Percentiles rank a stretch among this genome's conserved stretches.
Evolutionary conservation across 768 basidiomycete genomes (phyloP).

Genomic region (Mycena sanguinolenta): DNA sequence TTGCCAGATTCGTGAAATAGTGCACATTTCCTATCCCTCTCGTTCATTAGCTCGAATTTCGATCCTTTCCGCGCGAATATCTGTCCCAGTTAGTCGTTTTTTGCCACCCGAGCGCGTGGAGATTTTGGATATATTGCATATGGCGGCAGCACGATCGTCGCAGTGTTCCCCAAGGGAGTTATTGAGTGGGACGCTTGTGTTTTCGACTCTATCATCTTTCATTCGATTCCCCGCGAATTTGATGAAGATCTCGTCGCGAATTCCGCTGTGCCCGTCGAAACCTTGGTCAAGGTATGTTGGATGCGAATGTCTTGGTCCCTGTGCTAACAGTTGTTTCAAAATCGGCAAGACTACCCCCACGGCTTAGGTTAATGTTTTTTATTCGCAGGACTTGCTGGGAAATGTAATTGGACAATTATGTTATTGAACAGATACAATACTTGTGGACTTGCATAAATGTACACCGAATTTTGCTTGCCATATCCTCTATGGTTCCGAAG

Average conservation of each 20-base stretch:
- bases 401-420: too few relatives aligned
- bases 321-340: slow-evolving; percentile 48
- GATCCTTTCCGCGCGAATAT: too few relatives aligned
- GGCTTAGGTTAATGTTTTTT: slow-evolving; percentile 9
- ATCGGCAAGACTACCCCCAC: slow-evolving; percentile 45
- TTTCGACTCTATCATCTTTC: not conserved
- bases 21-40: slow-evolving; percentile 96
- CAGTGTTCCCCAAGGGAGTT: too few relatives aligned
- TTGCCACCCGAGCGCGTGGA: slow-evolving; percentile 23
- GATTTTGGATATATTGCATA: slow-evolving; percentile 68
- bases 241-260: slow-evolving; percentile 73
- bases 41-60: slow-evolving; percentile 97
- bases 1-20: slow-evolving; percentile 57
- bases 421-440: too few relatives aligned
- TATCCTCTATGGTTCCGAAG: too few relatives aligned
- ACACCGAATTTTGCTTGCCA: too few relatives aligned
- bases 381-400: slow-evolving; percentile 5
- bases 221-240: slow-evolving; percentile 49
- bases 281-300: too few relatives aligned
- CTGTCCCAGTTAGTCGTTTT: slow-evolving; percentile 66
- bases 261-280: slow-evolving; percentile 66
- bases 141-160: too few relatives aligned
- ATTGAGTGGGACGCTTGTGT: slow-evolving; percentile 51
- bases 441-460: too few relatives aligned
- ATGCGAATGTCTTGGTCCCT: too few relatives aligned